Percentiles rank a stretch among this genome's conserved stretches.
Evolutionary conservation across 2,329 filamentous ascomycete genomes (phyloP).

Genomic region (Stagonosporopsis cucurbitacearum): DNA sequence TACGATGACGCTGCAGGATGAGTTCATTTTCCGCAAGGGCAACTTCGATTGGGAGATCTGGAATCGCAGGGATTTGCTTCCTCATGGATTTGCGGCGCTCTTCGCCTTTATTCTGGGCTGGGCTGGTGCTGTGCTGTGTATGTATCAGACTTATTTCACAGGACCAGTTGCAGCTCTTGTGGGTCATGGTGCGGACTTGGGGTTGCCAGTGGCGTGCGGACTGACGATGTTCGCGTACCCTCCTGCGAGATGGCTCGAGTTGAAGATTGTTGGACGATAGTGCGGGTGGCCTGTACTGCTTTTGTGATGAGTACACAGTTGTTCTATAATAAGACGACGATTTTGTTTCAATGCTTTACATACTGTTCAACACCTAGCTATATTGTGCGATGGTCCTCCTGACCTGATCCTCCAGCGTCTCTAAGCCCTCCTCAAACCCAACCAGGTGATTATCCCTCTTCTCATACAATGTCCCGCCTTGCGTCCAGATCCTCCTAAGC

Average conservation of each 20-base stretch:
- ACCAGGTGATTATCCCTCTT: conserved; percentile 70
- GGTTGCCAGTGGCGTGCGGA: conserved; percentile 60
- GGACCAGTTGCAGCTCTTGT: conserved; percentile 29
- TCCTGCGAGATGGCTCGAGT: conserved; percentile 59
- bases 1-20: conserved; percentile 31
- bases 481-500: conserved; percentile 73
- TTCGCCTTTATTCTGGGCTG: conserved; percentile 31
- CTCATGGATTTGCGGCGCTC: conserved; percentile 30
- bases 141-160: conserved; percentile 36
- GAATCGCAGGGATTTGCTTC: conserved; percentile 29
- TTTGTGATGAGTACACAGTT: not conserved
- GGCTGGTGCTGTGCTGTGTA: conserved; percentile 29
- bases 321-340: not conserved
- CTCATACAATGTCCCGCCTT: conserved; percentile 74
- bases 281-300: not conserved
- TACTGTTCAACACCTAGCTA: not conserved
- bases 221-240: conserved; percentile 63
- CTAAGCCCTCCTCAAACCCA: conserved; percentile 52
- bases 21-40: conserved; percentile 30
- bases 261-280: conserved; percentile 37
- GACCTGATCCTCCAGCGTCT: conserved; percentile 60
- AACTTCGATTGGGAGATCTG: conserved; percentile 33
- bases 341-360: not conserved
- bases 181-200: conserved; percentile 59
- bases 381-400: conserved; percentile 28